Base-by-base conservation (phyloP, 805 yeast genomes). In the Wickerhamomyces kurtzmanii region DNA sequence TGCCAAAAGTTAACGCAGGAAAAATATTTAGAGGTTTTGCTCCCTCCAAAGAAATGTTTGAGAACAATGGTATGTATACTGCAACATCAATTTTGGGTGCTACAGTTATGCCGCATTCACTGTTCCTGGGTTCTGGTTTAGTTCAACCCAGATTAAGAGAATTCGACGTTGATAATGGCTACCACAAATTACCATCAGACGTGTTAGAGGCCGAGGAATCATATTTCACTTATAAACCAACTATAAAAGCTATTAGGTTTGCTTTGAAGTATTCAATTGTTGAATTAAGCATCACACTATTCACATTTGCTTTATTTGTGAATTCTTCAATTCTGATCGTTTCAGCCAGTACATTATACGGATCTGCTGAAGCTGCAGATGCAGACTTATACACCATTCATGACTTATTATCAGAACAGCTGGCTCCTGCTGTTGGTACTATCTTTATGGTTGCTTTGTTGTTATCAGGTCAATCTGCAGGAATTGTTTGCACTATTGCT, bases 31-130 rank as follows among this genome's bases (percentile, higher is more conserved):
- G 68, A 43, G 94, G 94, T 1, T 81, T 70, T 47, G 59, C 82
- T 13, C 94, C 95, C 1, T 61, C 68, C n/a, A 48, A 47, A 12
- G 55, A 56, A 14, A 52, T 71, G 47, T 56, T 61, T 24, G 72
- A 69, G 38, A 70, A 68, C 42, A 65, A 69, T 44, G 89, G 93
- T 5, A 57, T 82, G 24, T 82, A 76, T 43, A 58, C 79, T 22
- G 75, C 87, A 15, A 66, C 85, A 37, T 91, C 94, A 8, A 80
- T 85, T 33, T 62, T 85, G 26, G 96, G 95, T 33, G 95, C 95
- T 10, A 85, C 95, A 0, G 94, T 85, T 15, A 85, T 85, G 95
- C 95, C 95, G 5, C 95, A 85, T 49, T 76, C 87, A 3, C 59
- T 85, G 25, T 85, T 82, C 47, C 59, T 85, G 30, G 96, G 95